Conservation (phyloP, 108 stramenopile genomes). For the Asterionellopsis glacialis region DNA sequence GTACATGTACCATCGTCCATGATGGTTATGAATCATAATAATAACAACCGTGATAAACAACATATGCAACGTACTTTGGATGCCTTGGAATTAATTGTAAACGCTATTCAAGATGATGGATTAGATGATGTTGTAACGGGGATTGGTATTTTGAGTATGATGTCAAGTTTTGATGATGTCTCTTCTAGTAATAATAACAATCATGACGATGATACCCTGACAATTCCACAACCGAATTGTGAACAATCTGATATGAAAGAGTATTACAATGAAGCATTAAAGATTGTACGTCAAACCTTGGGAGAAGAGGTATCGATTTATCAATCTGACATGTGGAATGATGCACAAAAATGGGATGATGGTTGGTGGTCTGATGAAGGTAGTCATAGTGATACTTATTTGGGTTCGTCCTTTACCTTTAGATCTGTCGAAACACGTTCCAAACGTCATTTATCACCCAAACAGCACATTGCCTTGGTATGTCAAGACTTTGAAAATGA, state of each 20-base stretch:
- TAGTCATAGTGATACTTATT: conserved; percentile 34
- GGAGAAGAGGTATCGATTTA: conserved; percentile 38
- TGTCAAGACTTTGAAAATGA: conserved; percentile 30
- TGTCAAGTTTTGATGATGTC: too few relatives aligned
- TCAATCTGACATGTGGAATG: conserved; percentile 49
- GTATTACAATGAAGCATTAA: conserved; percentile 47
- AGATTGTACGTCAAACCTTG: conserved; percentile 31
- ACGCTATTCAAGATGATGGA: conserved; percentile 29
- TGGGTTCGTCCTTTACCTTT: conserved; percentile 4
- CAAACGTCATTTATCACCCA: conserved; percentile 28
- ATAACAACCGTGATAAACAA: conserved; percentile 83
- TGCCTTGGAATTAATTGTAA: conserved; percentile 37
- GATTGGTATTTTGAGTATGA: conserved; percentile 25
- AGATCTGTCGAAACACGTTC: too few relatives aligned
- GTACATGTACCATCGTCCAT: conserved; percentile 71
- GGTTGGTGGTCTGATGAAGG: conserved; percentile 40
- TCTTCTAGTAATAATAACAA: too few relatives aligned
- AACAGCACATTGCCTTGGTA: conserved; percentile 66
- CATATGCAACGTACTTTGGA: conserved; percentile 49
- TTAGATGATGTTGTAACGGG: conserved; percentile 60
- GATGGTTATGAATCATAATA: too few relatives aligned
- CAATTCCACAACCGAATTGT: conserved; percentile 61
- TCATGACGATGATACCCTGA: too few relatives aligned
- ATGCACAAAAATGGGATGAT: conserved; percentile 35
- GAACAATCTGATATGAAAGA: conserved; percentile 26